Percentiles rank a stretch among this genome's conserved stretches.
Conservation (phyloP, 345 rosid species). For the Lepidium sativum region DNA sequence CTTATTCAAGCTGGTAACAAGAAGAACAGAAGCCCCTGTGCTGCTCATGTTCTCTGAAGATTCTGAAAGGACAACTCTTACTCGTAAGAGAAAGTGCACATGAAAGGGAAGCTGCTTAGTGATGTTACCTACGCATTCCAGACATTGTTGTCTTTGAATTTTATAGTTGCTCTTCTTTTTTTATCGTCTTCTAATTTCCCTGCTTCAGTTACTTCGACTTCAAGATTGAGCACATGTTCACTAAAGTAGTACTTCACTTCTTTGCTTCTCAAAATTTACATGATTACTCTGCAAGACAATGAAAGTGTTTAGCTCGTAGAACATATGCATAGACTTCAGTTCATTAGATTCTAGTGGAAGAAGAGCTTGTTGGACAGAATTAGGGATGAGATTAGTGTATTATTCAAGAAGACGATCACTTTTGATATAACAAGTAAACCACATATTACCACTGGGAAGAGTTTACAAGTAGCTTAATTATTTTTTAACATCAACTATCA, state of each 20-base stretch:
- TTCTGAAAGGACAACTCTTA: not conserved
- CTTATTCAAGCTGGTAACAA: not conserved
- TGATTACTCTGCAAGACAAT: conserved; percentile 50
- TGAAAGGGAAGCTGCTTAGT: not conserved
- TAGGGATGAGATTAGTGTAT: conserved; percentile 43
- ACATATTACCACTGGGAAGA: no score
- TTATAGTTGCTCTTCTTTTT: not conserved
- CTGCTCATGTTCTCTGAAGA: not conserved
- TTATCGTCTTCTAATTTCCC: conserved; percentile 19
- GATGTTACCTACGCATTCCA: not conserved
- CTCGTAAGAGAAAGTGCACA: not conserved
- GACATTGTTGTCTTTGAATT: not conserved
- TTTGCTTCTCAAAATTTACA: conserved; percentile 37
- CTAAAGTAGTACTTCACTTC: conserved; percentile 35
- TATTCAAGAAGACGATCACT: not conserved
- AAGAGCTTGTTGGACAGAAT: conserved; percentile 61
- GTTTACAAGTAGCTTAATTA: no score
- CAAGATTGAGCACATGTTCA: conserved; percentile 44
- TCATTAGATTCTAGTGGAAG: conserved; percentile 35
- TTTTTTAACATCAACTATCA: no score
- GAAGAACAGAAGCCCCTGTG: not conserved
- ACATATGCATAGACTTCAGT: not conserved
- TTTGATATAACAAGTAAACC: not conserved
- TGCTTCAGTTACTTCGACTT: conserved; percentile 44
- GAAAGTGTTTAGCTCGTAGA: not conserved